Base-by-base conservation (phyloP, 2,329 filamentous ascomycete genomes). In the Bipolaris gigantea region DNA sequence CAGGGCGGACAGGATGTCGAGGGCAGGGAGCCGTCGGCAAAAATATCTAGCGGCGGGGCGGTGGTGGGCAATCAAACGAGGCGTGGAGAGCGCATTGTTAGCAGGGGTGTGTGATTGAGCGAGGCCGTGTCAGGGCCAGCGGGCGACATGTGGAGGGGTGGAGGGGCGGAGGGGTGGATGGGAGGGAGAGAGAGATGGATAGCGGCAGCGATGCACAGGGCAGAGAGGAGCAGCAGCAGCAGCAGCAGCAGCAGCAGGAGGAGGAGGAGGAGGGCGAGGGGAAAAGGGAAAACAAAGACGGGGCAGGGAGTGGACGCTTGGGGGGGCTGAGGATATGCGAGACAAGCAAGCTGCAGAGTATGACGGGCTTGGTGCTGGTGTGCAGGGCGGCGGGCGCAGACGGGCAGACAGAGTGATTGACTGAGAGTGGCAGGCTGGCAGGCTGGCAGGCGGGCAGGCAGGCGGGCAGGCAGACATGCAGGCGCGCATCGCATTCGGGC, bases 31-130 rank as follows among this genome's bases (percentile, higher is more conserved):
- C 45, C 46, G 55, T 51, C 50, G 61, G 56, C 45, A 56, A 56
- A 53, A 53, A 56, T 52, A 53, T 56, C 56, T 64, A 65, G 62
- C 61, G 60, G 56, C 53, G 58, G 62, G 60, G 57, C 59, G 59
- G 47, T 58, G 48, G 40, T 49, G 55, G 48, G 40, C n/a, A 42
- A 54, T 45, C 60, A 63, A 59, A 56, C 62, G 55, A 52, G 59
- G 49, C 55, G 56, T 48, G 52, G 60, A 57, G 56, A 21, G 57
- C 51, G 52, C 57, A 58, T 59, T 50, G 41, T 49, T 27, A 45
- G 49, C 43, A 48, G 27, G 52, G 43, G 46, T 44, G 41, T 34
- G n/a, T 23, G 47, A 19, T 15, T 34, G 42, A 32, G 21, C 46
- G 53, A 56, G 60, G 59, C 48, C 50, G 59, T 48, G 52, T 39